Percentiles rank a stretch among this genome's conserved stretches.
Evolutionary conservation across 148 eudicot genomes (phyloP).

Genomic region (Camellia sinensis): DNA sequence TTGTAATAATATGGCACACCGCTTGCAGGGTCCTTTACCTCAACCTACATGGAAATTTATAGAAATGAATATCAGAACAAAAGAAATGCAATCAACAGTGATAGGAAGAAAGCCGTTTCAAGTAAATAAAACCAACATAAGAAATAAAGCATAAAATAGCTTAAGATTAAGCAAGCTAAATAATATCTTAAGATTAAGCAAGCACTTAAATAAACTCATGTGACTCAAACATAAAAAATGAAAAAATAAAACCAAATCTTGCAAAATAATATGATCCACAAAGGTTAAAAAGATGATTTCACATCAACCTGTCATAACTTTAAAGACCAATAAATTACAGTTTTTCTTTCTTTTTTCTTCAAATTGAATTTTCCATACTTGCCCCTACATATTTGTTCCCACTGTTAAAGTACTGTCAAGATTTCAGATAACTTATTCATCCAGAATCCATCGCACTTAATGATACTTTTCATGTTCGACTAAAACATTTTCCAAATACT

Average conservation of each 20-base stretch:
- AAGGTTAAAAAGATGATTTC: background rate
- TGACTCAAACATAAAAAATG: background rate
- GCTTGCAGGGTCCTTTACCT: slow-evolving; percentile 73
- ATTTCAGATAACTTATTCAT: background rate
- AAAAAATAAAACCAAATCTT: background rate
- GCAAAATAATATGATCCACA: background rate
- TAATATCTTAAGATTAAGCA: no score
- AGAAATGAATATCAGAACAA: slow-evolving; percentile 12
- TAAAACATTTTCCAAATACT: background rate
- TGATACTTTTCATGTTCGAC: background rate
- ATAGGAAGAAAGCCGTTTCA: background rate
- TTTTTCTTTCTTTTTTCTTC: background rate
- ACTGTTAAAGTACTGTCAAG: background rate
- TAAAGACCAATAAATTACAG: no score
- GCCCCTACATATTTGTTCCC: background rate
- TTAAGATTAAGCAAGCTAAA: no score
- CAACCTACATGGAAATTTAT: slow-evolving; percentile 45
- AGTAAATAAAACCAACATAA: background rate
- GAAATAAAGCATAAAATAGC: background rate
- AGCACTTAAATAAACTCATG: background rate
- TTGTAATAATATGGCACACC: slow-evolving; percentile 73
- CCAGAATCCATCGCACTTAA: background rate
- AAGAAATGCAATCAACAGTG: slow-evolving; percentile 7
- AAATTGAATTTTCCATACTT: no score
- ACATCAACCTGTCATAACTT: background rate